Base-by-base conservation (phyloP, 192 early-diverging fungal species). In the Podila minutissima region DNA sequence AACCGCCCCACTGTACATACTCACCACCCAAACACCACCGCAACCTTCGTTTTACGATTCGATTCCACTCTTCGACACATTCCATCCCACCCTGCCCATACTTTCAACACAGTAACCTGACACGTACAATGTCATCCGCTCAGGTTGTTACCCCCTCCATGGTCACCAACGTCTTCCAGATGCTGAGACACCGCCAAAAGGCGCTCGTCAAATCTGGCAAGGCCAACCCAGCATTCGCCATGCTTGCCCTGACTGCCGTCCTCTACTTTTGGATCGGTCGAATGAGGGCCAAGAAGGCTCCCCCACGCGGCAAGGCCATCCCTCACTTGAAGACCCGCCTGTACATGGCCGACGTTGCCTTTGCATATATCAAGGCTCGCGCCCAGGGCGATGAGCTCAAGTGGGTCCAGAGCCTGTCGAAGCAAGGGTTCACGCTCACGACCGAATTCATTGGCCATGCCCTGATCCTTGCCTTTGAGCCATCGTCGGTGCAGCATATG, bases 191-290 rank as follows among this genome's bases (percentile, higher is more conserved):
- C 28, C 77, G 77, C 67, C 77, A 81, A 55, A 72, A 57, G 49
- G 64, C 77, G 4, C 65, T 81, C 26, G 38, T 81, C 53, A 81
- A 73, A 67, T 71, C 71, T 29, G 71, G 77, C 37, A 81, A 81
- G 62, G 71, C 77, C 62, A 81, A 73, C 77, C 77, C 77, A 6
- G 77, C 66, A 17, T 67, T 81, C 66, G 37, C 77, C 48, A 81
- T 81, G 77, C 58, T 81, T 38, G 77, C 77, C 48, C 35, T 81
- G 22, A 81, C 77, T 8, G 77, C 77, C 1, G 57, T 73, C 28
- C 66, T 81, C 28, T 81, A 81, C 71, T 81, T 69, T 49, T 81
- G 77, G 77, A 13, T 81, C 12, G 77, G 77, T 31, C 77, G 77
- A 28, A 72, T 81, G 62, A 66, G 77, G 5, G 46, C 77, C 32